Evolutionary conservation across 257 asterid genomes (phyloP), one percentile per base, ranked within the genome.

Genomic region (Penstemon davidsonii): DNA sequence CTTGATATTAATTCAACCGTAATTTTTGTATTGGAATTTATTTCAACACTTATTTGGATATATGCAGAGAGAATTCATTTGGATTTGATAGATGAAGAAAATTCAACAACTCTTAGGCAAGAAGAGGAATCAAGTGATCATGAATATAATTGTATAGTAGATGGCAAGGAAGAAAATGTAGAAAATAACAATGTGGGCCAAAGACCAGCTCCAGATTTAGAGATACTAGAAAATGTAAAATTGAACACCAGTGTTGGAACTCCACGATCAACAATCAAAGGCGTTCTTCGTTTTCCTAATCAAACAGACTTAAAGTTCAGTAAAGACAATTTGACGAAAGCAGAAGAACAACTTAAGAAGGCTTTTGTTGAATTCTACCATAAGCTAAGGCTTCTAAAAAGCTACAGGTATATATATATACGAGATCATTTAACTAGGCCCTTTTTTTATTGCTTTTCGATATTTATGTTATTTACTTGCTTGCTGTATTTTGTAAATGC

Each of bases 311-410:
- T 80, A 45, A 75, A 75, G 76, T 83, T 86, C 77, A 83, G 73
- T 41, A 67, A 65, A 61, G 82, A 76, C 9, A 81, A 80, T 67
- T 62, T 83, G 79, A 81, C 44, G 81, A 78, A 76, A 64, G 81
- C 80, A 0, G 87, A 83, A 72, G 75, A 62, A 44, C 83, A 73
- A 37, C 78, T 86, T 42, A 81, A 67, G 73, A 71, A 53, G 57
- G 89, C 87, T 64, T 79, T 86, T 6, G 75, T 81, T 6, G 86
- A 73, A 40, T 86, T 83, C 76, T 76, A 83, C 58, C 75, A 74
- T 18, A 81, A 81, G 76, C 80, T 86, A 38, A 73, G 82, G 76
- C 84, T 49, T 46, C 76, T 83, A 0, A 83, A 86, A 74, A 84
- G 72, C 75, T 83, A 75, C 80, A 70, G 88, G 88, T 83, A 47